A percentile compares a stretch with the other conserved stretches of the same genome.
Evolutionary conservation across 2,329 filamentous ascomycete genomes (phyloP).

Genomic region (Lasiodiplodia hormozganensis): DNA sequence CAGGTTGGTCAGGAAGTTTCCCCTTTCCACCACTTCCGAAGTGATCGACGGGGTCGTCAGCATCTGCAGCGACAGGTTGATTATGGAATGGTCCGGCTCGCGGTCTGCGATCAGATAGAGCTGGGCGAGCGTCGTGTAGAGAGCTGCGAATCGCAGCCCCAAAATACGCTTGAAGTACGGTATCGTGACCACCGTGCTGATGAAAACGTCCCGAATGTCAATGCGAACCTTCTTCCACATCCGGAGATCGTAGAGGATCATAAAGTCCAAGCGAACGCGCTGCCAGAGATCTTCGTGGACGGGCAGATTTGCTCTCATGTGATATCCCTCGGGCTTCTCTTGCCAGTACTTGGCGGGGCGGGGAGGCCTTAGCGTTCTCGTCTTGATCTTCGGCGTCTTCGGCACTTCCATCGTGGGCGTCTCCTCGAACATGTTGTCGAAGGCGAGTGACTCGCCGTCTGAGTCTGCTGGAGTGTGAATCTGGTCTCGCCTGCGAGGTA

Average conservation of each 20-base stretch:
- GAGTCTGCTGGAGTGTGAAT: constrained; percentile 75
- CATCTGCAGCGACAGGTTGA: constrained; percentile 96
- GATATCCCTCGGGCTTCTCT: constrained; percentile 75
- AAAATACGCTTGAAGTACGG: constrained; percentile 95
- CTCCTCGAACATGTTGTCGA: constrained; percentile 29
- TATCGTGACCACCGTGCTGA: constrained; percentile 93
- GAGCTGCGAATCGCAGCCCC: constrained; percentile 88
- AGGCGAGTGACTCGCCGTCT: constrained; percentile 68
- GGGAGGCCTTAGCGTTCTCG: constrained; percentile 57
- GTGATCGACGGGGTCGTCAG: constrained; percentile 96
- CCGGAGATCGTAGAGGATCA: constrained; percentile 91
- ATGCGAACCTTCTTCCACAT: constrained; percentile 97
- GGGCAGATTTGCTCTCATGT: constrained; percentile 66
- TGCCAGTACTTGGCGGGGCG: constrained; percentile 84
- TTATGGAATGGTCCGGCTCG: constrained; percentile 97
- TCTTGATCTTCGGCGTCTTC: constrained; percentile 71
- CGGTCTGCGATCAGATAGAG: constrained; percentile 94
- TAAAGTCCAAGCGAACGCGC: constrained; percentile 88
- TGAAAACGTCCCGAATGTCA: constrained; percentile 90
- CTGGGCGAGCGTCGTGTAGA: constrained; percentile 93
- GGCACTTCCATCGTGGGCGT: constrained; percentile 74
- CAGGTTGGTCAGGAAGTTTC: constrained; percentile 93
- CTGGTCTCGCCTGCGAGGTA: constrained; percentile 60
- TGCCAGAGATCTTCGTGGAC: constrained; percentile 87
- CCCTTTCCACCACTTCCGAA: constrained; percentile 90